Conservation (phyloP, 345 rosid species). For the Eucalyptus marginata region DNA sequence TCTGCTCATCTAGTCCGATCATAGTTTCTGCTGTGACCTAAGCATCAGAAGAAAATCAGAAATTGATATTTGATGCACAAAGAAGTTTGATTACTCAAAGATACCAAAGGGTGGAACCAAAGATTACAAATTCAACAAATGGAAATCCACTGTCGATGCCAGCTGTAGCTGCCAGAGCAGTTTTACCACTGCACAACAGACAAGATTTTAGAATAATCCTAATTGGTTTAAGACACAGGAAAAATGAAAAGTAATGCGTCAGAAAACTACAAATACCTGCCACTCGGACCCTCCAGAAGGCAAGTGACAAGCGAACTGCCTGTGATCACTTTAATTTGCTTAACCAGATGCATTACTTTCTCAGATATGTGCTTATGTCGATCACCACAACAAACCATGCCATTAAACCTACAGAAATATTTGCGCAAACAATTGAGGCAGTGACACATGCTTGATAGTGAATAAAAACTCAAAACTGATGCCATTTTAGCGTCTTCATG, state of each 20-base stretch:
- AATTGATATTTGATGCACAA: neutral
- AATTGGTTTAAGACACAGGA: neutral
- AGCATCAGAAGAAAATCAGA: neutral
- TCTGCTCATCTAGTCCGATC: slow-evolving; percentile 90
- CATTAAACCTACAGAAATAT: no score
- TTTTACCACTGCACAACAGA: slow-evolving; percentile 68
- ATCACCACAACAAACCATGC: neutral
- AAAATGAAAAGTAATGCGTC: neutral
- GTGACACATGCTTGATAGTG: no score
- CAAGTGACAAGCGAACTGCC: slow-evolving; percentile 88
- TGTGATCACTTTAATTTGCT: slow-evolving; percentile 48
- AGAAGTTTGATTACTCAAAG: neutral
- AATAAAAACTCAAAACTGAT: neutral
- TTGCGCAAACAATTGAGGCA: neutral
- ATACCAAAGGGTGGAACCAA: neutral
- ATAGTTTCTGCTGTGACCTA: slow-evolving; percentile 93
- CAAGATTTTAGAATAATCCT: neutral
- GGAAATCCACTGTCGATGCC: slow-evolving; percentile 91
- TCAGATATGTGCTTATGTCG: slow-evolving; percentile 61
- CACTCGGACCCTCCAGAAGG: slow-evolving; percentile 90
- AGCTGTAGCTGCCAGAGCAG: slow-evolving; percentile 88
- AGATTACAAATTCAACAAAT: slow-evolving; percentile 85
- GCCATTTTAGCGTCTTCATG: neutral
- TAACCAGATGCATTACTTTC: slow-evolving; percentile 69
- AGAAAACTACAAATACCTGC: slow-evolving; percentile 35